Conservation (phyloP, 2,329 filamentous ascomycete genomes). For the Hypomyces perniciosus region DNA sequence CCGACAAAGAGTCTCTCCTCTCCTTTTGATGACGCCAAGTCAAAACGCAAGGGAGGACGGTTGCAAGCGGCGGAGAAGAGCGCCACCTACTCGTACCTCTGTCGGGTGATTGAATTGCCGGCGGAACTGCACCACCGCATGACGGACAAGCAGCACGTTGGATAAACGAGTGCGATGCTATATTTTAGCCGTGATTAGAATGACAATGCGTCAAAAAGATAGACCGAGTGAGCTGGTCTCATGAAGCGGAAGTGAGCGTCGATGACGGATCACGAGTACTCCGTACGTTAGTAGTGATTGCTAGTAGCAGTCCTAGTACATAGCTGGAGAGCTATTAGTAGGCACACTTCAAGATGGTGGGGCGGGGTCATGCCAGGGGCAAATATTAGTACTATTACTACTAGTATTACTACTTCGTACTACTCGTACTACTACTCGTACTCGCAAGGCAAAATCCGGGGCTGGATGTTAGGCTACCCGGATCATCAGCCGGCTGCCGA, state of each 20-base stretch:
- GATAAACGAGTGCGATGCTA: background rate
- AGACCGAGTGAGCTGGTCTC: conserved; percentile 4
- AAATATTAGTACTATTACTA: too few relatives aligned
- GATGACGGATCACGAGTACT: conserved; percentile 11
- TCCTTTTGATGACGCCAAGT: too few relatives aligned
- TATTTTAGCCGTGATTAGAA: background rate
- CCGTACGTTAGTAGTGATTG: conserved; percentile 1
- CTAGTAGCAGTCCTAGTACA: too few relatives aligned
- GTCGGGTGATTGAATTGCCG: background rate
- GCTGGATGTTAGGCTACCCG: background rate
- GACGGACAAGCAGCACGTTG: background rate
- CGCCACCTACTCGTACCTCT: background rate
- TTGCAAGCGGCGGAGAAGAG: background rate
- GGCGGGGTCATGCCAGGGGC: too few relatives aligned
- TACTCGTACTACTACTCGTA: too few relatives aligned
- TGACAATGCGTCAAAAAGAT: background rate
- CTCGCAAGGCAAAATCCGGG: conserved; percentile 7
- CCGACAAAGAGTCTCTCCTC: too few relatives aligned
- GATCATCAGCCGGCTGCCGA: background rate
- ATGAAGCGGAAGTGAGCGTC: conserved; percentile 3
- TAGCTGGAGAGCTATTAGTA: too few relatives aligned
- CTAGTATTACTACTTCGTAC: too few relatives aligned
- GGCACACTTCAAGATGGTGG: too few relatives aligned
- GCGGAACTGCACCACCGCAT: background rate
- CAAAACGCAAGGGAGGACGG: too few relatives aligned